Conservation (phyloP, 1,284 basidiomycete species). For the Sphagnurus paluster region DNA sequence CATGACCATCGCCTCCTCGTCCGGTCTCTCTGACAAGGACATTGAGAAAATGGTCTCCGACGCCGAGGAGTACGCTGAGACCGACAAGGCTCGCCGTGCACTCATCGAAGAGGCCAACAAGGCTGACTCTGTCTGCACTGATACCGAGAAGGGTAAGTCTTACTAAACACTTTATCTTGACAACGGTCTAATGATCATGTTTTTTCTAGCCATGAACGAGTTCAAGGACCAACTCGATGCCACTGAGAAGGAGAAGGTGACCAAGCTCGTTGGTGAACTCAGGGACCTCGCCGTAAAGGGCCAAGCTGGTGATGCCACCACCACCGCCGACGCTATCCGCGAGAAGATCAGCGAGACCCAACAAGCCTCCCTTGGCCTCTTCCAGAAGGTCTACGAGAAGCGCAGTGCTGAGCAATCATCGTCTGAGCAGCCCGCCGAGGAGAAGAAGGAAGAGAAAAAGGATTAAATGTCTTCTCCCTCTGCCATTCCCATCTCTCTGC, state of each 20-base stretch:
- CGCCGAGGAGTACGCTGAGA: constrained; percentile 91
- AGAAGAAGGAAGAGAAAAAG: constrained; percentile 21
- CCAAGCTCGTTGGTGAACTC: constrained; percentile 84
- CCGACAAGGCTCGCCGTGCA: constrained; percentile 84
- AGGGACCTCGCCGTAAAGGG: constrained; percentile 91
- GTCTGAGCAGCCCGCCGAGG: constrained; percentile 14
- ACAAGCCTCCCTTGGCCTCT: constrained; percentile 93
- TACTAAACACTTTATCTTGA: not conserved
- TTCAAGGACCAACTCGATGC: constrained; percentile 97
- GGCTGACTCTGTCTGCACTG: constrained; percentile 91
- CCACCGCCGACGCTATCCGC: constrained; percentile 88
- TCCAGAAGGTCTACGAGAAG: constrained; percentile 77
- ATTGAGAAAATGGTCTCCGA: constrained; percentile 98
- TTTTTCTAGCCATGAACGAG: constrained; percentile 79
- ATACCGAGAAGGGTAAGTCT: constrained; percentile 88
- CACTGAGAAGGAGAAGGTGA: constrained; percentile 91
- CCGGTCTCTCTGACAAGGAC: constrained; percentile 94
- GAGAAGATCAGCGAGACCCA: constrained; percentile 96
- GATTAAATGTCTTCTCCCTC: constrained; percentile 6
- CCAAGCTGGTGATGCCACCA: constrained; percentile 79
- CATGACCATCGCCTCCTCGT: constrained; percentile 96
- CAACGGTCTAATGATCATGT: not conserved
- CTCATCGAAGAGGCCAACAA: constrained; percentile 98
- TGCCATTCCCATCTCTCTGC: not conserved
- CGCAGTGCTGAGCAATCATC: constrained; percentile 13